Percentiles rank a stretch among this genome's conserved stretches.
These are phyloP conservation scores for Voacanga thouarsii DNA, from an alignment of 257 asterid genomes.

Conservation along the genomic window DNA sequence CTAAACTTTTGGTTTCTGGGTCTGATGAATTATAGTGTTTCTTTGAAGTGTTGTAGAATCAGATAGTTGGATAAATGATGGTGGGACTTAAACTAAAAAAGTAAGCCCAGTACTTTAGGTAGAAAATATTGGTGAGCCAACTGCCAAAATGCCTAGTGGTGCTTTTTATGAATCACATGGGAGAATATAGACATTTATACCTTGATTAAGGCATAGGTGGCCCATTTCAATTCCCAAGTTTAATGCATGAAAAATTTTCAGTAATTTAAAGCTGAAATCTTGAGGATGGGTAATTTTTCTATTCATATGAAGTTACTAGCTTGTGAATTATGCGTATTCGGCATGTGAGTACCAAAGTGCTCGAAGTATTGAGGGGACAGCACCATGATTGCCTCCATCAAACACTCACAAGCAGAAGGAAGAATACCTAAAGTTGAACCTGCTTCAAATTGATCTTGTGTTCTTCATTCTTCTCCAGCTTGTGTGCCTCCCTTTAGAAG, in stretches of 20 bases:
- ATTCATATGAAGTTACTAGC: neutral
- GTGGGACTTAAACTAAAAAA: neutral
- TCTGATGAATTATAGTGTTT: neutral
- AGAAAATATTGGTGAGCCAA: neutral
- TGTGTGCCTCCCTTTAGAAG: neutral
- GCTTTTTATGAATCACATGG: neutral
- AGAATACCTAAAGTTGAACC: neutral
- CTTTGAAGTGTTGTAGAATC: neutral
- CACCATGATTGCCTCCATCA: neutral
- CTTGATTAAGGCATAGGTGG: neutral
- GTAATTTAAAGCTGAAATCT: neutral
- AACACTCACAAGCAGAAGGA: neutral
- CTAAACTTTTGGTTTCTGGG: neutral
- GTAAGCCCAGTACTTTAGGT: too few species aligned
- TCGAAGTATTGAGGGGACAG: neutral
- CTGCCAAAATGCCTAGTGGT: neutral
- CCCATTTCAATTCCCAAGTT: neutral
- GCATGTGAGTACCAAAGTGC: neutral
- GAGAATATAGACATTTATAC: neutral
- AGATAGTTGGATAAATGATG: neutral
- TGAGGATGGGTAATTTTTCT: neutral
- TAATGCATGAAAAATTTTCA: neutral
- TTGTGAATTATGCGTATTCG: neutral
- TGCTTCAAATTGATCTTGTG: neutral
- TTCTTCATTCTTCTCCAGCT: neutral